phyloP scores from a whole-genome alignment of 192 early-diverging fungal species.

The Umbelopsis vinacea region DNA sequence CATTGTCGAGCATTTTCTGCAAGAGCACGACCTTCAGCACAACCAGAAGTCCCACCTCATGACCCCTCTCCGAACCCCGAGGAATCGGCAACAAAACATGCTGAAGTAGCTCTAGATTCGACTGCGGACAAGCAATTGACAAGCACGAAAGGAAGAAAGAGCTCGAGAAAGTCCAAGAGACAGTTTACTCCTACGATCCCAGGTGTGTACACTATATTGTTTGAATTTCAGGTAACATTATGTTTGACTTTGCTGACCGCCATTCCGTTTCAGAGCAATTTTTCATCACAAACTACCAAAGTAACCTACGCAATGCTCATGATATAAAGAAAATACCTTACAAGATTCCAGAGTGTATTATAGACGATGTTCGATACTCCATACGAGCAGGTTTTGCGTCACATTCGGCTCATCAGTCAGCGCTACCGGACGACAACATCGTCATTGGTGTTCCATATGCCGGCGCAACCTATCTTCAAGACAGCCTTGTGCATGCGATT shows the following conservation, averaged over 20 bases:
- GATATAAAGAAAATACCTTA: conserved; percentile 17
- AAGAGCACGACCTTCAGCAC: background rate
- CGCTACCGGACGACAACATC: conserved; percentile 41
- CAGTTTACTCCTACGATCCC: conserved; percentile 1
- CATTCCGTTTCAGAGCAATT: background rate
- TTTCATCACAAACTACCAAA: conserved; percentile 2
- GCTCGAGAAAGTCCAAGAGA: background rate
- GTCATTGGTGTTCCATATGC: conserved; percentile 42
- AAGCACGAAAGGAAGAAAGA: background rate
- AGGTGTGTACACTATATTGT: background rate
- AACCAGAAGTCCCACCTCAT: conserved; percentile 1
- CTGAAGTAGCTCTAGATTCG: background rate
- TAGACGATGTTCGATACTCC: conserved; percentile 45
- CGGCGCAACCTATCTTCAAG: conserved; percentile 50
- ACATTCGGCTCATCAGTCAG: conserved; percentile 16
- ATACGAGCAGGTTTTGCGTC: conserved; percentile 27
- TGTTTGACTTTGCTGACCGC: background rate
- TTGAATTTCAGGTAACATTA: background rate
- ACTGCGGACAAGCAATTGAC: conserved; percentile 3
- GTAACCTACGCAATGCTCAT: background rate
- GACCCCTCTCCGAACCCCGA: conserved; percentile 9
- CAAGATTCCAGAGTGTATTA: conserved; percentile 12
- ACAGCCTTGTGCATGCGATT: conserved; percentile 43
- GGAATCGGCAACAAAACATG: background rate
- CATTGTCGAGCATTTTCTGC: background rate